Evolutionary conservation across 2,329 filamentous ascomycete genomes (phyloP).

Genomic region (Ophiocordyceps camponoti-floridani): DNA sequence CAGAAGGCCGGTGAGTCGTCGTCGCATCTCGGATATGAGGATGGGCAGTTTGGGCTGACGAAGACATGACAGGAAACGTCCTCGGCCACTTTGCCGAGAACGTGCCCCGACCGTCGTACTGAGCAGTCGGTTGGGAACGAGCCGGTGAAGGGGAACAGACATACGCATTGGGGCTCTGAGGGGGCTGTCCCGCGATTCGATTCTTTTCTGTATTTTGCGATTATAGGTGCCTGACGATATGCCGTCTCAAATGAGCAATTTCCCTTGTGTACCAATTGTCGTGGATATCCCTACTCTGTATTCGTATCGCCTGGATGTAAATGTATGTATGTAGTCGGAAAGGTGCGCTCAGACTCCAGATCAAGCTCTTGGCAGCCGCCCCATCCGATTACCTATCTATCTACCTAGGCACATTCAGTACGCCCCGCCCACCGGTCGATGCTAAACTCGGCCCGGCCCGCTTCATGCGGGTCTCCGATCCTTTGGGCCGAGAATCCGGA

Average conservation of each 20-base stretch:
- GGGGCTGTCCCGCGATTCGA: constrained; percentile 6
- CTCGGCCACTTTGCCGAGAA: constrained; percentile 30
- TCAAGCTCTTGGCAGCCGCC: too few species aligned
- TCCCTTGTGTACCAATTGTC: constrained; percentile 1
- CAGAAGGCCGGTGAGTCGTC: constrained; percentile 44
- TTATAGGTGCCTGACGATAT: constrained; percentile 13
- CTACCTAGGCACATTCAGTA: too few species aligned
- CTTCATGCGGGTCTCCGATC: too few species aligned
- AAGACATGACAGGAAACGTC: constrained; percentile 28
- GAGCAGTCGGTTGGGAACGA: background rate
- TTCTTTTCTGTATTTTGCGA: constrained; percentile 18
- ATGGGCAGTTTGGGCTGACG: background rate
- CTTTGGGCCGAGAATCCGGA: too few species aligned
- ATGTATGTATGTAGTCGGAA: too few species aligned
- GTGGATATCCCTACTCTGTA: too few species aligned
- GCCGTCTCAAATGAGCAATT: constrained; percentile 4
- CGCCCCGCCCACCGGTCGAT: too few species aligned
- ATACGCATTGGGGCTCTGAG: background rate
- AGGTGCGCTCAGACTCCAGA: too few species aligned
- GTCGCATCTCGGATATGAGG: background rate
- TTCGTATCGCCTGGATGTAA: too few species aligned
- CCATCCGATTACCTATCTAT: too few species aligned
- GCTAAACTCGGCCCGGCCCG: too few species aligned
- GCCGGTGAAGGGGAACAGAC: background rate
- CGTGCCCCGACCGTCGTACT: constrained; percentile 20